These are phyloP conservation scores for Neolentinus lepideus DNA, from an alignment of 1,284 basidiomycete genomes.

Conservation along the genomic window DNA sequence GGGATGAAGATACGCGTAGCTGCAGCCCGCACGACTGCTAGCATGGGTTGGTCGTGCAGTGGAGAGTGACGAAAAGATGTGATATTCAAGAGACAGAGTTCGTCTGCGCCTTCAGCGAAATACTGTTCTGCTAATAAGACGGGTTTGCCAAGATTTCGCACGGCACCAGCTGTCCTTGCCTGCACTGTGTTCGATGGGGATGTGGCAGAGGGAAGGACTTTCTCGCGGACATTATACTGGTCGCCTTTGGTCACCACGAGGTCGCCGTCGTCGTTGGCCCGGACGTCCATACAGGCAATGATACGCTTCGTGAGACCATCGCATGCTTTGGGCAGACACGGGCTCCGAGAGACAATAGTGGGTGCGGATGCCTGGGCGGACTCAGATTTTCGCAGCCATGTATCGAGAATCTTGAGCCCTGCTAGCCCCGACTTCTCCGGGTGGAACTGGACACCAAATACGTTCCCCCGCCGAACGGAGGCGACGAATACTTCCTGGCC, in stretches of 20 bases:
- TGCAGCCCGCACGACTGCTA: slow-evolving; percentile 87
- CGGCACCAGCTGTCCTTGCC: slow-evolving; percentile 57
- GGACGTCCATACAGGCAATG: slow-evolving; percentile 97
- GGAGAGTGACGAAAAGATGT: slow-evolving; percentile 98
- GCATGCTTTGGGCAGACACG: slow-evolving; percentile 31
- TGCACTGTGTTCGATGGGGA: slow-evolving; percentile 6
- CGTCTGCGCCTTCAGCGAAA: slow-evolving; percentile 89
- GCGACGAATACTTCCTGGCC: slow-evolving; percentile 92
- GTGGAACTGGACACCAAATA: slow-evolving; percentile 97
- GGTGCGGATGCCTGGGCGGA: slow-evolving; percentile 27
- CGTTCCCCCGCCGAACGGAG: slow-evolving; percentile 76
- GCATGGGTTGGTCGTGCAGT: slow-evolving; percentile 95
- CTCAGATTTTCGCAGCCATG: slow-evolving; percentile 72
- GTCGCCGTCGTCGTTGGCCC: slow-evolving; percentile 94
- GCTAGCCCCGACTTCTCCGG: slow-evolving; percentile 97
- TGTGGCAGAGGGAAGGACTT: slow-evolving; percentile 25
- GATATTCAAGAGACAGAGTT: slow-evolving; percentile 97
- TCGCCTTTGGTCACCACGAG: slow-evolving; percentile 99
- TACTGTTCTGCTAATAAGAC: slow-evolving; percentile 88
- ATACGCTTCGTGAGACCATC: slow-evolving; percentile 89
- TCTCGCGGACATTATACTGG: slow-evolving; percentile 97
- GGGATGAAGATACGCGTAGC: slow-evolving; percentile 94
- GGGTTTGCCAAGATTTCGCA: slow-evolving; percentile 97
- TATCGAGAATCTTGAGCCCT: slow-evolving; percentile 75
- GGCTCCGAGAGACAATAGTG: slow-evolving; percentile 21